Conservation (phyloP, 768 basidiomycete genomes). For the Lentinula boryana region DNA sequence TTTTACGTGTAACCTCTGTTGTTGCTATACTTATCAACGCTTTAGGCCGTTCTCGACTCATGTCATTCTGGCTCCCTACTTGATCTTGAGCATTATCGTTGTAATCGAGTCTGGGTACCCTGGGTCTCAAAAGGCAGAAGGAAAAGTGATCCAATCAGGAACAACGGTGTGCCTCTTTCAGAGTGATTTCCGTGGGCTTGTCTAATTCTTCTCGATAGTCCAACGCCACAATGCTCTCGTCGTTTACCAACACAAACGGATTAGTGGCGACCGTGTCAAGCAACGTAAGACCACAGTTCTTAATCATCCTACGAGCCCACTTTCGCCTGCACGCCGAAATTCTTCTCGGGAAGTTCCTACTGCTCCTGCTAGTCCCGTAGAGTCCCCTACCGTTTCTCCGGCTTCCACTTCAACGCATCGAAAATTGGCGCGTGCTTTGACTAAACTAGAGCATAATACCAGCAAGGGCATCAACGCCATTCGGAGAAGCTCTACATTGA, state of each 20-base stretch:
- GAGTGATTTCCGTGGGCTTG: background rate
- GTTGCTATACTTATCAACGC: background rate
- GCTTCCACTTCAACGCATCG: background rate
- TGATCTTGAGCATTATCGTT: conserved; percentile 36
- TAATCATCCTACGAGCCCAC: background rate
- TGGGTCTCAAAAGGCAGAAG: conserved; percentile 39
- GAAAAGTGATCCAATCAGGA: conserved; percentile 26
- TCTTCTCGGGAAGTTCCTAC: background rate
- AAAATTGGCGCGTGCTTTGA: background rate
- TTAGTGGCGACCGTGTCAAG: conserved; percentile 13
- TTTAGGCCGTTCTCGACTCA: conserved; percentile 29
- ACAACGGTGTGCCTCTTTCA: conserved; percentile 19
- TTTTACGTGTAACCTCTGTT: background rate
- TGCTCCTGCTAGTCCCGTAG: background rate
- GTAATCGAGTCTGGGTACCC: conserved; percentile 40
- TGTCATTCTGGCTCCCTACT: conserved; percentile 37
- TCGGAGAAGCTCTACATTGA: background rate
- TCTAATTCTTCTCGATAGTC: background rate
- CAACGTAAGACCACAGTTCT: conserved; percentile 11
- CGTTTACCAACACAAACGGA: conserved; percentile 20
- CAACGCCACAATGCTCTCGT: conserved; percentile 5
- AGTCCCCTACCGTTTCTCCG: background rate
- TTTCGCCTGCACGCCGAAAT: background rate
- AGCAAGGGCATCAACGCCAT: background rate
- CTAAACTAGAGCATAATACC: background rate